phyloP scores from a whole-genome alignment of 2,329 filamentous ascomycete genomes.

The Epichloe uncinata region DNA sequence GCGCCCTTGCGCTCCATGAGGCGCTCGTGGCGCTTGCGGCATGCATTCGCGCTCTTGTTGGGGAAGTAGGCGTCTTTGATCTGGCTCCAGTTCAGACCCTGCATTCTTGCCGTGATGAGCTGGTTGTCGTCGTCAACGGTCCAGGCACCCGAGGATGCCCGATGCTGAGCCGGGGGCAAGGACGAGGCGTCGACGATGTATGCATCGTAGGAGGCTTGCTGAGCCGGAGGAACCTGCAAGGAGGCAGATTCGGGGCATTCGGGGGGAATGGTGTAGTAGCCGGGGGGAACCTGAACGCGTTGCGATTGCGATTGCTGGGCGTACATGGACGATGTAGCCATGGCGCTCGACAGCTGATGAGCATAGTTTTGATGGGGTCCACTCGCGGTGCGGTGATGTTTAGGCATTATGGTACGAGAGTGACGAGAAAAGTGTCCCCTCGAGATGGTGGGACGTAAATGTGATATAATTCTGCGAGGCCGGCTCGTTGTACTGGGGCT shows the following conservation, averaged over 20 bases:
- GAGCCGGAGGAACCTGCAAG: conserved; percentile 7
- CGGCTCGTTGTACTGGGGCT: conserved; percentile 3
- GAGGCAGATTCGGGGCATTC: conserved; percentile 17
- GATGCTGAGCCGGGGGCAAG: conserved; percentile 34
- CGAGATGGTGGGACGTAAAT: background rate
- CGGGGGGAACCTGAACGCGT: conserved; percentile 25
- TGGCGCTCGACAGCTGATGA: conserved; percentile 25
- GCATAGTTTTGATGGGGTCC: conserved; percentile 17
- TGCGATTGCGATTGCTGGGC: conserved; percentile 25
- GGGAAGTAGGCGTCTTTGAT: conserved; percentile 68
- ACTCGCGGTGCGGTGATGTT: conserved; percentile 29
- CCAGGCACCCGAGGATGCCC: conserved; percentile 56
- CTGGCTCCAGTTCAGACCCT: conserved; percentile 71
- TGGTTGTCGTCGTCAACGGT: conserved; percentile 59
- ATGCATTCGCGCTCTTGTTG: conserved; percentile 67
- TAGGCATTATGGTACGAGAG: conserved; percentile 28
- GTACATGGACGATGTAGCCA: conserved; percentile 29
- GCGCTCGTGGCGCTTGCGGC: conserved; percentile 77
- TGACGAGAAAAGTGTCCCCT: conserved; percentile 6
- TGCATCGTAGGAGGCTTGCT: conserved; percentile 23
- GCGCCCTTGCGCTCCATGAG: conserved; percentile 63
- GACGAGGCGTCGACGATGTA: conserved; percentile 22
- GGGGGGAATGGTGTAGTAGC: conserved; percentile 27
- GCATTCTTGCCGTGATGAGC: conserved; percentile 56
- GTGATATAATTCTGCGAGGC: conserved; percentile 5